Base-by-base conservation (phyloP, 1,284 basidiomycete species). In the Phaffia rhodozyma region DNA sequence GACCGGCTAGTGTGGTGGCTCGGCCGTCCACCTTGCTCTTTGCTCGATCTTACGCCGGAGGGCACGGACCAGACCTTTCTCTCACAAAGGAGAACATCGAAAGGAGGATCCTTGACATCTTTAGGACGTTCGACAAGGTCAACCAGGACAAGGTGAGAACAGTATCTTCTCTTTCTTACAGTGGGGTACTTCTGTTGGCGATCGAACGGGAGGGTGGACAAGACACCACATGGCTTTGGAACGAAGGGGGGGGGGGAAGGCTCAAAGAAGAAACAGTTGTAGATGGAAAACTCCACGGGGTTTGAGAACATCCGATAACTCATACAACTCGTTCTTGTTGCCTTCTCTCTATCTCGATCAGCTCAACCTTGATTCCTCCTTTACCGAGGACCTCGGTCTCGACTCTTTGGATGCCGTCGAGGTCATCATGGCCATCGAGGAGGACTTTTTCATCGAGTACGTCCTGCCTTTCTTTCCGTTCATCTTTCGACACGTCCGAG, bases 391-490 rank as follows among this genome's bases (percentile, higher is more conserved):
- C 80, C 84, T 99, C 65, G 89, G 91, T 50, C 83, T 99, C 58
- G 96, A 99, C 79, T 97, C 92, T 72, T 80, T 99, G 73, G 96
- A 98, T 76, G 85, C 92, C 55, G 94, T 99, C 53, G 96, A 99
- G 77, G 93, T 97, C 53, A 91, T 98, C 72, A 97, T 99, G 93
- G 92, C 94, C 56, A 89, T 99, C 70, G 96, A 99, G 79, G 94
- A 98, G 85, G 94, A 91, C 75, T 82, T 81, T 70, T 74, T 74
- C 61, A 77, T 78, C 62, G 76, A 77, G 71, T 68, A 53, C 54
- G 67, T 65, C 52, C 50, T 47, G 3, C 5, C 30, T 32, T n/a
- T 52, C 23, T 3, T 48, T 20, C 51, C 25, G n/a, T 20, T 6
- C 20, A 29, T 16, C 27, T 27, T 21, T 34, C 62, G 58, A 56